These are phyloP conservation scores for Lipomyces kockii DNA, from an alignment of 805 yeast species.

Conservation along the genomic window DNA sequence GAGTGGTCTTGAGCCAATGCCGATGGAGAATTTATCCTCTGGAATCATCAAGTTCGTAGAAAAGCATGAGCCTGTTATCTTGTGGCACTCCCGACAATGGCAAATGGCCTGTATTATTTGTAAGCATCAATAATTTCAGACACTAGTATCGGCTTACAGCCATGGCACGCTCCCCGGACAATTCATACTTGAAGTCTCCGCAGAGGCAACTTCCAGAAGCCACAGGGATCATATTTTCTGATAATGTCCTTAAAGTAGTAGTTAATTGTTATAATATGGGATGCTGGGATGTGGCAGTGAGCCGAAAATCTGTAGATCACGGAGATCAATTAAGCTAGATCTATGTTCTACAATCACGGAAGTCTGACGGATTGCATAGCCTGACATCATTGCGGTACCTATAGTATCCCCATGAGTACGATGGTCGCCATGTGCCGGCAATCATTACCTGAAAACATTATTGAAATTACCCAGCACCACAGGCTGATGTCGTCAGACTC, in stretches of 20 bases:
- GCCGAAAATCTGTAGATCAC: neutral
- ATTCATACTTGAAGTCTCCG: neutral
- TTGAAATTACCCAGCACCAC: too few species aligned
- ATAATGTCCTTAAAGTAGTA: neutral
- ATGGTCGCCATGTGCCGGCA: slow-evolving; percentile 5
- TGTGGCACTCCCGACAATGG: slow-evolving; percentile 2
- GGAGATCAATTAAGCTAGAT: neutral
- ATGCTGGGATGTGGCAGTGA: neutral
- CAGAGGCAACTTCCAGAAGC: neutral
- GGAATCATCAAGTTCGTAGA: neutral
- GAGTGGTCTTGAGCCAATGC: neutral
- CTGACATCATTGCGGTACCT: slow-evolving; percentile 1
- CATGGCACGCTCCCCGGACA: neutral
- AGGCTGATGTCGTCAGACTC: too few species aligned
- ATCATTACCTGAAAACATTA: neutral
- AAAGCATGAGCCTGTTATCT: neutral
- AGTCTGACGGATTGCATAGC: neutral
- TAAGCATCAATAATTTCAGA: neutral
- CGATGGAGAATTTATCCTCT: neutral
- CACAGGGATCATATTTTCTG: neutral
- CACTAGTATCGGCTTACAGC: neutral
- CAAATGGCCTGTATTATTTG: neutral
- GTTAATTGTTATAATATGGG: neutral
- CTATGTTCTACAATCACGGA: neutral
- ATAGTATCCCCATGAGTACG: neutral